Conservation (phyloP, 83 land plant species). For the Thuja plicata region DNA sequence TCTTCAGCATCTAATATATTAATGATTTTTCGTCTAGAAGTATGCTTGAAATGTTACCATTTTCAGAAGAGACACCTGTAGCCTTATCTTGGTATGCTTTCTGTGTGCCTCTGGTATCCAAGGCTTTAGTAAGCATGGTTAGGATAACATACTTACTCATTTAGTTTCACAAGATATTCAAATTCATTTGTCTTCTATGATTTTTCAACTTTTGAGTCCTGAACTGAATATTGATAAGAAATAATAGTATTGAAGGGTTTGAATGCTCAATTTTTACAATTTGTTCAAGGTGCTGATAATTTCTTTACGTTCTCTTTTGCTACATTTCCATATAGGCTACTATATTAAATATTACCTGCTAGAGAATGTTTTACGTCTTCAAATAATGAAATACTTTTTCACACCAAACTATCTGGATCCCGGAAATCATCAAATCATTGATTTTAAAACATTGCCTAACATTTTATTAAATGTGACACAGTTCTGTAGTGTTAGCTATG, state of each 20-base stretch:
- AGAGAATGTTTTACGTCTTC: background rate
- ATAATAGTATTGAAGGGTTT: background rate
- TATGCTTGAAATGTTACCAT: background rate
- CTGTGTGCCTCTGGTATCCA: background rate
- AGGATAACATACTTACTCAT: background rate
- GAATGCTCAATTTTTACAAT: background rate
- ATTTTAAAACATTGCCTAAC: background rate
- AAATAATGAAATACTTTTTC: background rate
- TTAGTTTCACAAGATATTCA: background rate
- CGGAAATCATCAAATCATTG: background rate
- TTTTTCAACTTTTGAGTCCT: background rate
- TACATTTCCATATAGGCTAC: background rate
- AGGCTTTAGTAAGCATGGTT: background rate
- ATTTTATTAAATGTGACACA: background rate
- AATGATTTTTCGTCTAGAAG: background rate
- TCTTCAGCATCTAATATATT: background rate
- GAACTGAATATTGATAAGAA: background rate
- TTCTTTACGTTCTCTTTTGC: background rate
- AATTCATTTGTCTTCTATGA: background rate
- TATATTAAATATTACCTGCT: background rate
- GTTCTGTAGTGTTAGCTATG: background rate
- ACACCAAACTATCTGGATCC: background rate
- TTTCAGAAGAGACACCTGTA: background rate
- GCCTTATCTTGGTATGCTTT: background rate
- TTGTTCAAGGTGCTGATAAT: background rate